Conservation (phyloP, 2,329 filamentous ascomycete genomes). For the Claviceps citrina region DNA sequence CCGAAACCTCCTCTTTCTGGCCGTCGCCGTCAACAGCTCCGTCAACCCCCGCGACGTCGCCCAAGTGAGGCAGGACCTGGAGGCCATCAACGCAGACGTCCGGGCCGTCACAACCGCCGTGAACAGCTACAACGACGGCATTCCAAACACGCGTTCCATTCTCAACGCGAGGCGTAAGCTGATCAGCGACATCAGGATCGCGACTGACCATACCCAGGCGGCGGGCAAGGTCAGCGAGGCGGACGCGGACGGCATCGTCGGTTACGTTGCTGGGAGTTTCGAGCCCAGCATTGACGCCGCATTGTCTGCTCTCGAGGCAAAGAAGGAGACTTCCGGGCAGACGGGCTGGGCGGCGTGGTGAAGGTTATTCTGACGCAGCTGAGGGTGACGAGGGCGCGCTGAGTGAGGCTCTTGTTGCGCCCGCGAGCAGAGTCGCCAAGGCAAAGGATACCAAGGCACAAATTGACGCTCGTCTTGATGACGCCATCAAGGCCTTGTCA, state of each 20-base stretch:
- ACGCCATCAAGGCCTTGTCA: slow-evolving; percentile 1
- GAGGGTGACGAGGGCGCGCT: background rate
- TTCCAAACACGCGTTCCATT: background rate
- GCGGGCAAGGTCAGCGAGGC: background rate
- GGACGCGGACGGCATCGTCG: background rate
- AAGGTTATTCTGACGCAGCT: background rate
- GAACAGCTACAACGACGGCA: background rate
- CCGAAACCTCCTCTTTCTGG: slow-evolving; percentile 4
- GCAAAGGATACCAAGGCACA: background rate
- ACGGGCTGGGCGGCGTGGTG: background rate
- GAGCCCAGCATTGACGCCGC: background rate
- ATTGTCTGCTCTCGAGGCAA: background rate
- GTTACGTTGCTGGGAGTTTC: background rate
- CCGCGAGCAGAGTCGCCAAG: background rate
- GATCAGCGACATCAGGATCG: background rate
- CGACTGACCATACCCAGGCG: background rate
- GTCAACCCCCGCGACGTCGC: slow-evolving; percentile 1
- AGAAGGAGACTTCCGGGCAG: background rate
- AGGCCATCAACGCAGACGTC: background rate
- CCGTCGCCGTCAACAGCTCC: slow-evolving; percentile 2
- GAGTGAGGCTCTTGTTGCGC: background rate
- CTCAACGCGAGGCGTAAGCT: background rate
- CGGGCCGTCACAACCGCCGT: background rate
- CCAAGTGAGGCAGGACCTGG: background rate
- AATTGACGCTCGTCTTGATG: background rate